Percentiles rank a stretch among this genome's conserved stretches.
phyloP scores from a whole-genome alignment of 352 stramenopile species.

The Pythium periplocum region DNA sequence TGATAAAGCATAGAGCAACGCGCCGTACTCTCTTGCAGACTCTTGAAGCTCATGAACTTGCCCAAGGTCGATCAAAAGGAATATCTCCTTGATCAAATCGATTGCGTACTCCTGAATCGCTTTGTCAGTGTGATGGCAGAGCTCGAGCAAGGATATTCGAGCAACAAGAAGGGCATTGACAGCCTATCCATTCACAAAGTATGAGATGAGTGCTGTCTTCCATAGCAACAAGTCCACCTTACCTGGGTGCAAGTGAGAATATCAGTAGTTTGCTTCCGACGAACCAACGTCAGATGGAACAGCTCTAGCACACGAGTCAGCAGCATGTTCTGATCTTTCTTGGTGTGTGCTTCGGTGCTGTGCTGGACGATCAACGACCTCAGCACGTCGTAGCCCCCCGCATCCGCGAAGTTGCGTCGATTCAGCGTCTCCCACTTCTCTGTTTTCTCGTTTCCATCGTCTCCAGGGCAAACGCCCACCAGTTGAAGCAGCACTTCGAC shows the following conservation, averaged over 20 bases:
- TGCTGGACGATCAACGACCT: conserved; percentile 64
- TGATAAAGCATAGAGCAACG: conserved; percentile 62
- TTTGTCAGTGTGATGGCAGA: conserved; percentile 49
- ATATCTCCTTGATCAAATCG: conserved; percentile 73
- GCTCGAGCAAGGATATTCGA: conserved; percentile 52
- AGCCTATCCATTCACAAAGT: conserved; percentile 32
- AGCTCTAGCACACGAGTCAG: conserved; percentile 47
- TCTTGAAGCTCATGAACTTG: conserved; percentile 80
- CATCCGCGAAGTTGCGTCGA: conserved; percentile 67
- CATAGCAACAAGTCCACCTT: too few relatives aligned
- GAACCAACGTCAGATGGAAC: conserved; percentile 61
- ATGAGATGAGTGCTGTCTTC: too few relatives aligned
- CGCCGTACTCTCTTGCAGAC: conserved; percentile 67
- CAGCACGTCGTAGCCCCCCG: conserved; percentile 65
- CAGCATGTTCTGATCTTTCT: conserved; percentile 25
- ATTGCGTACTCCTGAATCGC: conserved; percentile 50
- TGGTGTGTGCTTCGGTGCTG: conserved; percentile 17
- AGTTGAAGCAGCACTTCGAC: conserved; percentile 65
- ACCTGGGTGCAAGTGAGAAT: conserved; percentile 19
- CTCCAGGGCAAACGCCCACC: conserved; percentile 41
- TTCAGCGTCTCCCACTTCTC: conserved; percentile 77
- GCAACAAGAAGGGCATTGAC: conserved; percentile 62
- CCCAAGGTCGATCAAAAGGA: conserved; percentile 61
- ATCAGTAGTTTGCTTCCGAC: conserved; percentile 45
- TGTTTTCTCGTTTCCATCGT: conserved; percentile 48